phyloP scores from a whole-genome alignment of 176 grass and related monocot genomes.

The Juncus inflexus region DNA sequence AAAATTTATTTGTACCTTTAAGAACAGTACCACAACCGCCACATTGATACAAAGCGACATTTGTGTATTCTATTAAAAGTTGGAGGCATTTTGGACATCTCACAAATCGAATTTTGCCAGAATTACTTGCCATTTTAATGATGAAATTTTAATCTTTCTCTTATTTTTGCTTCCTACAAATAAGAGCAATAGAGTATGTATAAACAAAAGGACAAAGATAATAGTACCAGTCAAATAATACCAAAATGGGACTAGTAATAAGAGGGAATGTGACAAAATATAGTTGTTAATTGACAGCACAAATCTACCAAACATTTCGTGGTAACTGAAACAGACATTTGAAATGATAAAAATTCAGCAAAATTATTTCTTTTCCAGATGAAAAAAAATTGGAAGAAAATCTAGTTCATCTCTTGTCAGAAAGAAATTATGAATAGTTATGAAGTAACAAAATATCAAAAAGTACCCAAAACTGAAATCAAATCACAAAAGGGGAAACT shows the following conservation, averaged over 20 bases:
- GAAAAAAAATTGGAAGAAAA: conserved; percentile 13
- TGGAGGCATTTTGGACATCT: conserved; percentile 78
- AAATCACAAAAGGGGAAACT: no score
- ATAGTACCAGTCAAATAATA: neutral
- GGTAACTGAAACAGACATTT: neutral
- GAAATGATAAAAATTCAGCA: conserved; percentile 13
- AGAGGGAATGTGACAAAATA: neutral
- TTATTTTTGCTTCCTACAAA: neutral
- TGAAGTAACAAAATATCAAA: neutral
- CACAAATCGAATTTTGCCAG: conserved; percentile 62
- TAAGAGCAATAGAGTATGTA: neutral
- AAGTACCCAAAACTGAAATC: no score
- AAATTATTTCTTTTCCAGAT: conserved; percentile 4
- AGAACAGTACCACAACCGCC: conserved; percentile 56
- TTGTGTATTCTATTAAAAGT: conserved; percentile 72
- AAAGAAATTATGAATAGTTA: neutral
- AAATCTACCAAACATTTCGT: neutral
- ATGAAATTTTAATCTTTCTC: conserved; percentile 5
- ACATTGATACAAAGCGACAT: conserved; percentile 73
- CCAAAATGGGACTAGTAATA: neutral
- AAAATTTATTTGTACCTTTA: conserved; percentile 46
- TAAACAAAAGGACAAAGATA: neutral
- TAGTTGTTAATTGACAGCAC: conserved; percentile 17
- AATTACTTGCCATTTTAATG: conserved; percentile 29
- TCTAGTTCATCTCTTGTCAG: neutral